These are phyloP conservation scores for Lycium barbarum DNA, from an alignment of 257 asterid species.

Conservation along the genomic window DNA sequence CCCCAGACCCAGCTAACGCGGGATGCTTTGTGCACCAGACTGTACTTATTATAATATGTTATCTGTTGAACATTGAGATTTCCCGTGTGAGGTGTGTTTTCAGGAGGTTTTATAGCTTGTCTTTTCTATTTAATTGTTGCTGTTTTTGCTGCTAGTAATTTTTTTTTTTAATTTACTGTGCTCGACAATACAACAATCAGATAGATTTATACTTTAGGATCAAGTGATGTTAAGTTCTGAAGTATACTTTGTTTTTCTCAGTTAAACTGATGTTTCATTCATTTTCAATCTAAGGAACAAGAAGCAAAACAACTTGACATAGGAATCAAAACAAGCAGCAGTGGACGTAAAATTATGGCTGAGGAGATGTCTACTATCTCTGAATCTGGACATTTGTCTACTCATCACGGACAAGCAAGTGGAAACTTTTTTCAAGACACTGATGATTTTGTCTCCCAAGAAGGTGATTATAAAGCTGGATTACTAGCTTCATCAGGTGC, in stretches of 20 bases:
- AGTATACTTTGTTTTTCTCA: conserved; percentile 15
- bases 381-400: conserved; percentile 55
- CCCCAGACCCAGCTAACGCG: too few species aligned
- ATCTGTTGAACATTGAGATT: neutral
- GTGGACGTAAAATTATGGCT: conserved; percentile 46
- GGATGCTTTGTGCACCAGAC: too few species aligned
- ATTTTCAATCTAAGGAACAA: conserved; percentile 64
- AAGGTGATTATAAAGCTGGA: conserved; percentile 64
- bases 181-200: neutral
- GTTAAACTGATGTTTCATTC: conserved; percentile 27
- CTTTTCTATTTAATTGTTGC: neutral
- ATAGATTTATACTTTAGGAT: neutral
- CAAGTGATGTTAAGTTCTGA: neutral
- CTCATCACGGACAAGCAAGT: conserved; percentile 58
- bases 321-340: conserved; percentile 43
- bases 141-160: conserved; percentile 16
- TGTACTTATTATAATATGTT: too few species aligned
- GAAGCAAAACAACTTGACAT: conserved; percentile 53
- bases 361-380: conserved; percentile 52
- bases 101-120: neutral
- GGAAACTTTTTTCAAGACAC: conserved; percentile 56
- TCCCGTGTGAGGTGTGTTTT: neutral
- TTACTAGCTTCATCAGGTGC: conserved; percentile 52
- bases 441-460: conserved; percentile 58
- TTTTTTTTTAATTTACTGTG: neutral